Conservation (phyloP, 768 basidiomycete genomes). For the Hypsizygus marmoreus region DNA sequence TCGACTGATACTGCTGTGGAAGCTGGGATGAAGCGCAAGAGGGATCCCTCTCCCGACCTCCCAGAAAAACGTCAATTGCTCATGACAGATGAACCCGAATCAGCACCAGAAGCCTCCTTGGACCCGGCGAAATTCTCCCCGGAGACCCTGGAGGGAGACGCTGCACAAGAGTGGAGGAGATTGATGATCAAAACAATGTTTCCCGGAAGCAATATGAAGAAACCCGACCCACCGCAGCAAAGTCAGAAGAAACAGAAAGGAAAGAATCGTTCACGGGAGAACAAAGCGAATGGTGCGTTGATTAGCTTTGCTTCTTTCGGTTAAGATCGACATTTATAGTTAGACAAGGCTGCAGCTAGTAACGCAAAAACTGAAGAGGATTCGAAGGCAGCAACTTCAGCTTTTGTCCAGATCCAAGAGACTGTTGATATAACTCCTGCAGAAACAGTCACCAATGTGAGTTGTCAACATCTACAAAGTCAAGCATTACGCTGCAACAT, state of each 20-base stretch:
- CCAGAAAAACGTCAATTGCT: slow-evolving; percentile 36
- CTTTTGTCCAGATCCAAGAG: not conserved
- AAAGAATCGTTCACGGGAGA: too few species aligned
- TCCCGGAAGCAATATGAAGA: slow-evolving; percentile 39
- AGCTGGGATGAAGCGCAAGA: slow-evolving; percentile 44
- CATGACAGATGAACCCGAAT: not conserved
- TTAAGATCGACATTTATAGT: too few species aligned
- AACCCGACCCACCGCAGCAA: too few species aligned
- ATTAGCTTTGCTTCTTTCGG: too few species aligned
- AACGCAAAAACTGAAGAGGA: too few species aligned
- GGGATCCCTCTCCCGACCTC: slow-evolving; percentile 36
- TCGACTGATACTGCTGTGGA: slow-evolving; percentile 10
- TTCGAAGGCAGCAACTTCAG: not conserved
- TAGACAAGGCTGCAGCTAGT: too few species aligned
- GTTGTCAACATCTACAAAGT: slow-evolving; percentile 1
- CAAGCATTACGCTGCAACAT: not conserved
- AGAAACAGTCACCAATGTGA: slow-evolving; percentile 6
- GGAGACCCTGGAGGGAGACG: slow-evolving; percentile 39
- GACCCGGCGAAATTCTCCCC: slow-evolving; percentile 33
- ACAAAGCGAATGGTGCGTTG: too few species aligned
- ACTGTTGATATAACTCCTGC: not conserved
- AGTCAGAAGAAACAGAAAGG: slow-evolving; percentile 10
- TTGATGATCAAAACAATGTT: slow-evolving; percentile 64
- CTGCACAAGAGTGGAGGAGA: slow-evolving; percentile 58
- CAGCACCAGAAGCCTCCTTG: slow-evolving; percentile 26